Evolutionary conservation across 805 yeast species (phyloP).

Genomic region (Isabelozyma rhagii): DNA sequence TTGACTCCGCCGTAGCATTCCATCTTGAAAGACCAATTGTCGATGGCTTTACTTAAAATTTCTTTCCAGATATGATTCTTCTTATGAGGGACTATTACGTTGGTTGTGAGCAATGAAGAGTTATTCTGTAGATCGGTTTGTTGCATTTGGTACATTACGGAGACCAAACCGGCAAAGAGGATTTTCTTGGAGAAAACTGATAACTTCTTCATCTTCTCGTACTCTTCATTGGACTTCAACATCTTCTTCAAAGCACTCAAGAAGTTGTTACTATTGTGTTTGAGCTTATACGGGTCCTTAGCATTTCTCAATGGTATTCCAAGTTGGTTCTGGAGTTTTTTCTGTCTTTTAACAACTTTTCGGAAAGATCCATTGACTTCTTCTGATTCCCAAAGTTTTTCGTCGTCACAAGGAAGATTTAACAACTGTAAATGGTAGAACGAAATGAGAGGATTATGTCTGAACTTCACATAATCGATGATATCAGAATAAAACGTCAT

Average conservation of each 20-base stretch:
- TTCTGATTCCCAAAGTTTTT: conserved; percentile 34
- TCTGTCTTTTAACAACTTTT: conserved; percentile 35
- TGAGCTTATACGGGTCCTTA: conserved; percentile 2
- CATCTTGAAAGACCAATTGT: conserved; percentile 60
- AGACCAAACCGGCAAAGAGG: conserved; percentile 22
- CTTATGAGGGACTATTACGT: conserved; percentile 9
- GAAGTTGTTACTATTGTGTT: conserved; percentile 33
- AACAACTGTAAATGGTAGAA: conserved; percentile 38
- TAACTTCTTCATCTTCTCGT: conserved; percentile 22
- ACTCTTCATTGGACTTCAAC: conserved; percentile 33
- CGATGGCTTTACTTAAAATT: conserved; percentile 63
- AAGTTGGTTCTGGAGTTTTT: conserved; percentile 16
- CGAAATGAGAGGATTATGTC: conserved; percentile 55
- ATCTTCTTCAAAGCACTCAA: conserved; percentile 55
- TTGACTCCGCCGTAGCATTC: conserved; percentile 4
- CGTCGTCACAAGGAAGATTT: conserved; percentile 41
- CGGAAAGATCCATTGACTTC: conserved; percentile 39
- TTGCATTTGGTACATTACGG: conserved; percentile 28
- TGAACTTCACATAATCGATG: conserved; percentile 72
- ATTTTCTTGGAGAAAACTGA: conserved; percentile 63
- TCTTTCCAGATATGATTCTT: conserved; percentile 63
- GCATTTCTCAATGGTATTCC: conserved; percentile 1
- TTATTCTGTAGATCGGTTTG: conserved; percentile 41
- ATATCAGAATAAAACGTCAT: conserved; percentile 82
- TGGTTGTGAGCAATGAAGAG: conserved; percentile 26